A percentile compares a stretch with the other conserved stretches of the same genome.
phyloP scores from a whole-genome alignment of 495 filamentous ascomycete genomes.

The Emericellopsis terricola region DNA sequence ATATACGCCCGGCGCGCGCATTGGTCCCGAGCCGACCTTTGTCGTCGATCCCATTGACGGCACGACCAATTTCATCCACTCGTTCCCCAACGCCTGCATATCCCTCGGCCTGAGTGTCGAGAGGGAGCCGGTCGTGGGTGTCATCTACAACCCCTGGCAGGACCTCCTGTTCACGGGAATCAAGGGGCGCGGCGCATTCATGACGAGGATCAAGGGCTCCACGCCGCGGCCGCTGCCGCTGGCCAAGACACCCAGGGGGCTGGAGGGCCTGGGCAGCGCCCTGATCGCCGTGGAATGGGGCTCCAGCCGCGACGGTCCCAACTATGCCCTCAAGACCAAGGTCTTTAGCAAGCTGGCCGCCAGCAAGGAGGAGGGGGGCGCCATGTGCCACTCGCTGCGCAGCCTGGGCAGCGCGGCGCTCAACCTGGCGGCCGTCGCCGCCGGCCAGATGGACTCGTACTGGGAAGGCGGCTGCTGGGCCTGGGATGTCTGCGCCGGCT shows the following conservation, averaged over 20 bases:
- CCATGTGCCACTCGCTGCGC: conserved; percentile 70
- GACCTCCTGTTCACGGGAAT: conserved; percentile 53
- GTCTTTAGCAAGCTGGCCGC: conserved; percentile 53
- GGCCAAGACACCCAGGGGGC: conserved; percentile 21
- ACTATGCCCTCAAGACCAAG: conserved; percentile 52
- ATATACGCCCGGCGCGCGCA: conserved; percentile 43
- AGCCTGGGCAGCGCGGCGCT: conserved; percentile 65
- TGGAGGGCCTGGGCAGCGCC: conserved; percentile 39
- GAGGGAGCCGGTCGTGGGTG: conserved; percentile 48
- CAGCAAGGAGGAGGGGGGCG: conserved; percentile 43
- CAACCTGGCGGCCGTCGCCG: conserved; percentile 68
- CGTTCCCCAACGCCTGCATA: conserved; percentile 63
- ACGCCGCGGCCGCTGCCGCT: conserved; percentile 26
- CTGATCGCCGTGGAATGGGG: conserved; percentile 71
- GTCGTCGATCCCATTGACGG: conserved; percentile 84
- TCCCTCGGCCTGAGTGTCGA: conserved; percentile 58
- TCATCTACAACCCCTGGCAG: conserved; percentile 72
- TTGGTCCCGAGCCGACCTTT: conserved; percentile 63
- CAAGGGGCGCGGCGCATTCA: conserved; percentile 46
- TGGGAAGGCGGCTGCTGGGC: conserved; percentile 94
- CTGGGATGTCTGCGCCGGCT: conserved; percentile 87
- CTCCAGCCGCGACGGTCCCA: conserved; percentile 48
- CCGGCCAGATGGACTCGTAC: conserved; percentile 63
- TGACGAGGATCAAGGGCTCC: conserved; percentile 19
- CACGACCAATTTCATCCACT: conserved; percentile 77